Evolutionary conservation across 2,329 filamentous ascomycete species (phyloP).

Genomic region (Talaromyces sp.): DNA sequence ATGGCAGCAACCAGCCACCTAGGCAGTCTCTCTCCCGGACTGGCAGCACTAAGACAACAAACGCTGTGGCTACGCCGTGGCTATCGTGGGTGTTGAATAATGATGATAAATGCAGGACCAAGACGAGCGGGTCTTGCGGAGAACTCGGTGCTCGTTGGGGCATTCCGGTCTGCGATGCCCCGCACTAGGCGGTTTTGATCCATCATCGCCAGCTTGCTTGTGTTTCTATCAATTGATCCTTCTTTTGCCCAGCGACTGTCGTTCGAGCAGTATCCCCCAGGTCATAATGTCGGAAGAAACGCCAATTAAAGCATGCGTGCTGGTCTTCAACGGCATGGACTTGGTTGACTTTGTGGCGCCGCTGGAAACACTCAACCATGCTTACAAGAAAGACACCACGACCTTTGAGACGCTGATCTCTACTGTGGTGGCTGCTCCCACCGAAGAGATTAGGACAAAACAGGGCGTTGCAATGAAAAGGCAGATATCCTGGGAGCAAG

Average conservation of each 20-base stretch:
- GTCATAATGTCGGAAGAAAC: neutral
- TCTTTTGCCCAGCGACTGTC: neutral
- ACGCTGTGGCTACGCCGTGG: neutral
- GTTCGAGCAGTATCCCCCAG: neutral
- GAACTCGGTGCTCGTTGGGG: neutral
- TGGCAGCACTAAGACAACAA: neutral
- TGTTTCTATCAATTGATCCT: neutral
- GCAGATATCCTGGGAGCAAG: neutral
- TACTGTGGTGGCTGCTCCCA: neutral
- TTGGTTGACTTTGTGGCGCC: conserved; percentile 4
- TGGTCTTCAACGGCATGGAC: conserved; percentile 3
- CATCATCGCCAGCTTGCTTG: neutral
- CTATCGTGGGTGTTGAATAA: neutral
- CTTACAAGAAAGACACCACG: neutral
- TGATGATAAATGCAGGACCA: neutral
- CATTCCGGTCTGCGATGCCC: neutral
- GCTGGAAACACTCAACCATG: conserved; percentile 3
- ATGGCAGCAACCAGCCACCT: neutral
- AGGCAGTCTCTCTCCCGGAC: neutral
- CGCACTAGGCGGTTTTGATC: neutral
- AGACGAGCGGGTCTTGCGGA: neutral
- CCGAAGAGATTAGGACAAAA: neutral
- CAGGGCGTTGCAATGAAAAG: neutral
- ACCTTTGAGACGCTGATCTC: neutral
- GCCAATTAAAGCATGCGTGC: neutral